Evolutionary conservation across 768 basidiomycete genomes (phyloP).

Genomic region (Crepidotus variabilis): DNA sequence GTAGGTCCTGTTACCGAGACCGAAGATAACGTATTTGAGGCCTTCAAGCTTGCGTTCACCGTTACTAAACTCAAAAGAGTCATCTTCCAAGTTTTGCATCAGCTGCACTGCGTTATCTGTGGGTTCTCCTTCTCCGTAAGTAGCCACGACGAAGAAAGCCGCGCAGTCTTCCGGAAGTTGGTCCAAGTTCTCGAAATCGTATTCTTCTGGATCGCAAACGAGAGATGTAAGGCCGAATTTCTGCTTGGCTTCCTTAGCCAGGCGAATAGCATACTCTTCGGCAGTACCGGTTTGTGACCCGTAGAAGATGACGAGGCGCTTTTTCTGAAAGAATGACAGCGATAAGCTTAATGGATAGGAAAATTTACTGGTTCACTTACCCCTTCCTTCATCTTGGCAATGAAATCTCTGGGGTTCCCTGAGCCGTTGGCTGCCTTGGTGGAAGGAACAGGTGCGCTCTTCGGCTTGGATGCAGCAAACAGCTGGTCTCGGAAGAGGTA

Average conservation of each 20-base stretch:
- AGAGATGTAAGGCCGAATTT: slow-evolving; percentile 94
- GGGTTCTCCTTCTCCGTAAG: slow-evolving; percentile 98
- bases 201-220: slow-evolving; percentile 98
- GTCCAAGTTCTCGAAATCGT: slow-evolving; percentile 97
- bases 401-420: slow-evolving; percentile 90
- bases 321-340: slow-evolving; percentile 59
- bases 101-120: slow-evolving; percentile 96
- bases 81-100: slow-evolving; percentile 87
- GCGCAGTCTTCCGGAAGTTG: slow-evolving; percentile 82
- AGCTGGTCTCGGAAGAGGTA: slow-evolving; percentile 86
- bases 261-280: slow-evolving; percentile 95
- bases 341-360: slow-evolving; percentile 1
- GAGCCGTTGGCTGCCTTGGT: slow-evolving; percentile 58
- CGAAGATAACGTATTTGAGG: slow-evolving; percentile 93
- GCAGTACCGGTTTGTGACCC: slow-evolving; percentile 99
- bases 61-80: slow-evolving; percentile 82
- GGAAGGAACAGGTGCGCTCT: slow-evolving; percentile 39
- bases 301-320: slow-evolving; percentile 95
- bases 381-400: slow-evolving; percentile 89
- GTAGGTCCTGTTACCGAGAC: slow-evolving; percentile 90
- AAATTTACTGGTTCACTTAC: slow-evolving; percentile 45
- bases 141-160: slow-evolving; percentile 95
- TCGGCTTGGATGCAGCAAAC: slow-evolving; percentile 65
- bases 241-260: slow-evolving; percentile 96
- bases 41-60: slow-evolving; percentile 73